A percentile compares a stretch with the other conserved stretches of the same genome.
These are phyloP conservation scores for Phoma sp. DNA, from an alignment of 2,329 filamentous ascomycete genomes.

Conservation along the genomic window DNA sequence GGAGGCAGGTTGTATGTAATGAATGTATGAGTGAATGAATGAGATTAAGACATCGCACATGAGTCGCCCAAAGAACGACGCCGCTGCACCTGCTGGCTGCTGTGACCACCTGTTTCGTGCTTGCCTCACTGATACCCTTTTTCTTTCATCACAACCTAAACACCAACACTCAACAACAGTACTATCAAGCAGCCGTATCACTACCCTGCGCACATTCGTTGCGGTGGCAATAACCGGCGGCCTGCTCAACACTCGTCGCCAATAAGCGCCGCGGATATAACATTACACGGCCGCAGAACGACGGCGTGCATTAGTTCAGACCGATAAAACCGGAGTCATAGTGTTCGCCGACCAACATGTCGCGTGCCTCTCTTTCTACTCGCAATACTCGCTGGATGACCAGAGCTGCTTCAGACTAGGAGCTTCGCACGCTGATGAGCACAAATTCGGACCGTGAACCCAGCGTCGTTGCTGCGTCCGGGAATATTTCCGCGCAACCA, in stretches of 20 bases:
- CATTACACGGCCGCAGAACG: not conserved
- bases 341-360: conserved; percentile 2
- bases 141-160: too few relatives aligned
- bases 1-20: too few relatives aligned
- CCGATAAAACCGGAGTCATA: not conserved
- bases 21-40: too few relatives aligned
- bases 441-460: not conserved
- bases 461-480: conserved; percentile 13
- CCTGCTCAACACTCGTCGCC: not conserved
- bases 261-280: conserved; percentile 9
- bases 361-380: not conserved
- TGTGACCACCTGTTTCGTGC: too few relatives aligned
- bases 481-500: conserved; percentile 1
- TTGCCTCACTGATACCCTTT: too few relatives aligned
- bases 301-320: conserved; percentile 8
- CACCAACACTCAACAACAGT: too few relatives aligned
- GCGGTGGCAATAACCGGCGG: conserved; percentile 12
- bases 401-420: conserved; percentile 2
- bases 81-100: too few relatives aligned
- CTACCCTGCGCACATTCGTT: conserved; percentile 5
- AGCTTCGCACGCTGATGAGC: conserved; percentile 12
- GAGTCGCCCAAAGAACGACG: too few relatives aligned
- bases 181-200: too few relatives aligned
- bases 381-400: not conserved
- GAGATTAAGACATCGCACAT: too few relatives aligned